Evolutionary conservation across 2,329 filamentous ascomycete species (phyloP), one percentile per base, ranked within the genome.

Genomic region (Aspergillus oerlinghausenensis): DNA sequence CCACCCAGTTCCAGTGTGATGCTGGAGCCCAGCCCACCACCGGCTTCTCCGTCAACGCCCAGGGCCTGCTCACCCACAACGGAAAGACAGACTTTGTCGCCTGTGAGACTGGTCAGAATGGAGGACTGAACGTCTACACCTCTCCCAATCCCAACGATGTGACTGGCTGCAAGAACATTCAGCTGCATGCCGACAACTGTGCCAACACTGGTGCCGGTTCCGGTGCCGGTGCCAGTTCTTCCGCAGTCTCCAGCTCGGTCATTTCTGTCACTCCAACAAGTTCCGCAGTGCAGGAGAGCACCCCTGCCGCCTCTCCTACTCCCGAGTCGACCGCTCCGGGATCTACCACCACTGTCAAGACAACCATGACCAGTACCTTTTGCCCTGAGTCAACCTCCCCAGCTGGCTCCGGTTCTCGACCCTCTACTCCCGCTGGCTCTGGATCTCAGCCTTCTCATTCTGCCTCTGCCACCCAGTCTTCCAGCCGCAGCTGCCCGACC

Each of bases 1-100:
- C 83, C 1, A 79, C 77, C 28, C 82, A 86, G 50, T 82, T 84
- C 57, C 84, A 87, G 66, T 88, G 86, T 63, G 85, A 88, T 61
- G 61, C 65, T 21, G 80, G 81, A 49, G 80, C 80, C 11, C 61
- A 65, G 14, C 79, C 82, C 9, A 79, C 76, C 25, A 66, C 77
- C 32, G 85, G 84, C 29, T 88, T 88, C 71, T 73, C 75, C 7
- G 77, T 88, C 56, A 76, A 71, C 49, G 80, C 79, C 26, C 72
- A 81, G 57, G 84, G 85, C 35, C 65, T 69, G 6, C 66, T 89
- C 21, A 75, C 75, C 2, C 82, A 80, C 70, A 73, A 82, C 32
- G 80, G 79, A 49, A 78, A 75, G 63, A 70, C 75, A 3, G 72
- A 73, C 28, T 88, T 88, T 69, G 84, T 81, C 65, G 80, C 84